Conservation (phyloP, 768 basidiomycete species). For the Candolleomyces eurysporus region DNA sequence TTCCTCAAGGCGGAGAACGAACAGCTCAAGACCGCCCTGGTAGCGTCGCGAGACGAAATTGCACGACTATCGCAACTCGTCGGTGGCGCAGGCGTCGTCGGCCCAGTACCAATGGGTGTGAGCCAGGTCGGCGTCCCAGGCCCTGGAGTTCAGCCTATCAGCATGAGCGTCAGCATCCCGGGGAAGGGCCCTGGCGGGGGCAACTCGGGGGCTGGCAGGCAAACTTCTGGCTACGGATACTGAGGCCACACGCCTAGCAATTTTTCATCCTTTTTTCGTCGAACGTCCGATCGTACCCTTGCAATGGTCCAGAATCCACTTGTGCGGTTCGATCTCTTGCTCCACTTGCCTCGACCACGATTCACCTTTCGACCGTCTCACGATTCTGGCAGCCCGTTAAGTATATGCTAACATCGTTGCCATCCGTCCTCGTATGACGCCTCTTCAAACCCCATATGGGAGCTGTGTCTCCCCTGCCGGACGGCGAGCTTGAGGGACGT, state of each 20-base stretch:
- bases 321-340: too few species aligned
- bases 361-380: too few species aligned
- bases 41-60: slow-evolving; percentile 89
- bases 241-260: slow-evolving; percentile 11
- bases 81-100: slow-evolving; percentile 59
- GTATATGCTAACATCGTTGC: too few species aligned
- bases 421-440: too few species aligned
- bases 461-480: too few species aligned
- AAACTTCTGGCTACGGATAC: slow-evolving; percentile 40
- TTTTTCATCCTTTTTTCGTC: not conserved
- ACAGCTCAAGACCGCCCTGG: slow-evolving; percentile 81
- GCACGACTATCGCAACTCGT: slow-evolving; percentile 75
- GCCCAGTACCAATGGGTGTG: slow-evolving; percentile 27
- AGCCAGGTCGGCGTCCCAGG: slow-evolving; percentile 22
- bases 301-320: too few species aligned
- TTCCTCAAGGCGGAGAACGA: slow-evolving; percentile 93
- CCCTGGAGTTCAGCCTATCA: slow-evolving; percentile 39
- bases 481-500: too few species aligned
- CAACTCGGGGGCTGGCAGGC: slow-evolving; percentile 20
- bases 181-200: slow-evolving; percentile 16
- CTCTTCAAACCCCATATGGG: too few species aligned
- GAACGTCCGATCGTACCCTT: not conserved
- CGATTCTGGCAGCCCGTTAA: too few species aligned
- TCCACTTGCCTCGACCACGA: too few species aligned
- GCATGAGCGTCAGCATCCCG: slow-evolving; percentile 43